These are phyloP conservation scores for Steccherinum ochraceum DNA, from an alignment of 768 basidiomycete genomes.

Conservation along the genomic window DNA sequence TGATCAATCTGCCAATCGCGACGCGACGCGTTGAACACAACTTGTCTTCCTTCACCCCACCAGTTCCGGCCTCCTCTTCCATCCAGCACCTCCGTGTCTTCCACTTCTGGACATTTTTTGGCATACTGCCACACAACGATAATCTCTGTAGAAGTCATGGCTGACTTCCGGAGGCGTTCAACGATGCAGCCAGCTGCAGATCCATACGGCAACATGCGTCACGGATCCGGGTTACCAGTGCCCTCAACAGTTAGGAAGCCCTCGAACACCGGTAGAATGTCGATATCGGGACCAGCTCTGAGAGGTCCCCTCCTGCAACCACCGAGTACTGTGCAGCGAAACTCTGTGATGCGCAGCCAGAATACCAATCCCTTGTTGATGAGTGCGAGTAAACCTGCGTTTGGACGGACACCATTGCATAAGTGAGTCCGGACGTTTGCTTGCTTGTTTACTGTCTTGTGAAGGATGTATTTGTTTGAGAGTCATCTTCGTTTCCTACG, in stretches of 20 bases:
- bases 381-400: slow-evolving; percentile 60
- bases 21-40: neutral
- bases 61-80: neutral
- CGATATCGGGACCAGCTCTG: slow-evolving; percentile 68
- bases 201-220: slow-evolving; percentile 32
- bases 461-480: too few species aligned
- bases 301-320: slow-evolving; percentile 38
- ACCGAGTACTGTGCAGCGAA: slow-evolving; percentile 49
- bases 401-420: slow-evolving; percentile 69
- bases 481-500: neutral
- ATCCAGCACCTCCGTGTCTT: neutral
- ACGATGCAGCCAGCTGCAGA: slow-evolving; percentile 52
- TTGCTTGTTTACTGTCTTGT: slow-evolving; percentile 1
- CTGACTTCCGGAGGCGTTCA: slow-evolving; percentile 50
- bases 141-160: slow-evolving; percentile 26
- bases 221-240: slow-evolving; percentile 64
- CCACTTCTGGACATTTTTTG: neutral
- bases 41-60: neutral
- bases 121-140: neutral
- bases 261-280: slow-evolving; percentile 50
- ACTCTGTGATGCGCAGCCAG: slow-evolving; percentile 65
- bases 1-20: neutral
- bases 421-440: slow-evolving; percentile 57
- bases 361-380: slow-evolving; percentile 61
- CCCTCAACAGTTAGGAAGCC: slow-evolving; percentile 72